Evolutionary conservation across 1,284 basidiomycete species (phyloP).

Genomic region (Jaminaea rosea): DNA sequence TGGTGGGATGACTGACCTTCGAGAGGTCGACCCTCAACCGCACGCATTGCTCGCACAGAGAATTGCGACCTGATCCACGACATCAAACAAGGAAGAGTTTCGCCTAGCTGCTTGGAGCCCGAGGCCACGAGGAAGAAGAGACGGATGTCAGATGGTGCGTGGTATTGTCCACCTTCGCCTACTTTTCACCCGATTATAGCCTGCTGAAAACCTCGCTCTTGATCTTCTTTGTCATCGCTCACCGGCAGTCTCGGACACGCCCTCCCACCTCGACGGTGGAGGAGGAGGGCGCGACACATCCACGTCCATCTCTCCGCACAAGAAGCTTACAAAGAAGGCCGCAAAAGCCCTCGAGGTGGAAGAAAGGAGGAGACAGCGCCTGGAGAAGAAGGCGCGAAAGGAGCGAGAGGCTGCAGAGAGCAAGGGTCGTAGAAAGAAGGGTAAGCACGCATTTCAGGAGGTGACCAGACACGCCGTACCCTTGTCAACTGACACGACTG

Average conservation of each 20-base stretch:
- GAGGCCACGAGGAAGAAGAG: constrained; percentile 17
- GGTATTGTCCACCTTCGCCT: no score
- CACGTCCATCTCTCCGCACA: neutral
- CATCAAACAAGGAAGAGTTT: constrained; percentile 26
- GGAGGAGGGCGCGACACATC: neutral
- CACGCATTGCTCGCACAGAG: constrained; percentile 1
- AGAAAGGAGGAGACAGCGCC: constrained; percentile 4
- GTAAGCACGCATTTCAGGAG: neutral
- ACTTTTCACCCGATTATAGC: neutral
- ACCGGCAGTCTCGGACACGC: neutral
- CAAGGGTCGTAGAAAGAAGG: neutral
- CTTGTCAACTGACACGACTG: no score
- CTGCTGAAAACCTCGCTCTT: neutral
- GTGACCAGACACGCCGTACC: no score
- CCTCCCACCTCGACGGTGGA: neutral
- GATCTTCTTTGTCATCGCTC: neutral
- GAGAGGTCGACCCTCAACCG: neutral
- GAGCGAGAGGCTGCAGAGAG: neutral
- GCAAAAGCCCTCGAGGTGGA: constrained; percentile 10
- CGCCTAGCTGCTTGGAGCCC: constrained; percentile 29
- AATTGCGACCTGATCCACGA: constrained; percentile 33
- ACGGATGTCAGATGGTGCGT: constrained; percentile 20
- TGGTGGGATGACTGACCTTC: neutral
- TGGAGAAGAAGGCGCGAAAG: constrained; percentile 10
- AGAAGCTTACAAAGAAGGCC: constrained; percentile 9